Conservation (phyloP, 169 alveolate genomes). For the Plasmodium billcollinsi region DNA sequence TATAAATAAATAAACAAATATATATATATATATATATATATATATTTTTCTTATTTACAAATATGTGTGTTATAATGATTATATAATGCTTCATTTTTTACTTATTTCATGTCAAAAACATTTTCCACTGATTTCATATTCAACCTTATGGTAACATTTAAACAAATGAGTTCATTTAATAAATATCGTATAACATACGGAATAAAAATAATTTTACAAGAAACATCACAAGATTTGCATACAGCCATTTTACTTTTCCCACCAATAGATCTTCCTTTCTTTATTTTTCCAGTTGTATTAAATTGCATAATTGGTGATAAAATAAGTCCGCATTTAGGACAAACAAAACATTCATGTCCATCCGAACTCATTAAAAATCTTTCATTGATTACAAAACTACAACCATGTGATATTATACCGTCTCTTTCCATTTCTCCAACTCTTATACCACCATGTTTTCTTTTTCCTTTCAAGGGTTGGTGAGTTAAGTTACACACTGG, state of each 20-base stretch:
- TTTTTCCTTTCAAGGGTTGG: constrained; percentile 99
- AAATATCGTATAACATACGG: constrained; percentile 95
- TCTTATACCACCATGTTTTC: constrained; percentile 99
- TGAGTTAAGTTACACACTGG: constrained; percentile 98
- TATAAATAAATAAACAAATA: no score
- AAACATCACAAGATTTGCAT: constrained; percentile 90
- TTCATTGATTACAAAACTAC: constrained; percentile 97
- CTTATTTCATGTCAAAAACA: constrained; percentile 38
- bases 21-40: background rate
- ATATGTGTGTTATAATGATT: no score
- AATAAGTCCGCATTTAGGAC: constrained; percentile 98
- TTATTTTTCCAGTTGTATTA: constrained; percentile 79
- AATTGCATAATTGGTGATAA: constrained; percentile 91
- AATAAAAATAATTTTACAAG: constrained; percentile 90
- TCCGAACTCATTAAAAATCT: constrained; percentile 98
- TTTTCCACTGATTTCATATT: constrained; percentile 78
- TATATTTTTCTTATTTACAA: background rate
- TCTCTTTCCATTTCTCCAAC: constrained; percentile 99
- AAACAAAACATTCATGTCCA: constrained; percentile 97
- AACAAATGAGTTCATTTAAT: constrained; percentile 94
- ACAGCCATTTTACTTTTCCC: constrained; percentile 80
- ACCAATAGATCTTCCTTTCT: constrained; percentile 76
- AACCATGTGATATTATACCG: constrained; percentile 99
- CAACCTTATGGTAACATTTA: constrained; percentile 88
- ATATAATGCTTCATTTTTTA: background rate